Evolutionary conservation across 495 filamentous ascomycete species (phyloP).

Genomic region (Pseudoneurospora amorphoporcata): DNA sequence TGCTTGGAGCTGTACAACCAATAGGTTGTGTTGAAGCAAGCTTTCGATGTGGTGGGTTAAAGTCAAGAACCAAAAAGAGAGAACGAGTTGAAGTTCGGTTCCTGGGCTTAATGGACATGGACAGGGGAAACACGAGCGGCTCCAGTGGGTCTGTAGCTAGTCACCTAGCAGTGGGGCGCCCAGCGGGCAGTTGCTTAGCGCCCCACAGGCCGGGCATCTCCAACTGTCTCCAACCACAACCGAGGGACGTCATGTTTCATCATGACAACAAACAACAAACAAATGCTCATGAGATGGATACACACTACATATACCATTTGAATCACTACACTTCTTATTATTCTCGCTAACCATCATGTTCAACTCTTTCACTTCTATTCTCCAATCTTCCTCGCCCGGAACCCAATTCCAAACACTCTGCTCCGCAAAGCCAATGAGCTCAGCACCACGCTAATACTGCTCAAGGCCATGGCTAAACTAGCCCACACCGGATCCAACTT

Average conservation of each 20-base stretch:
- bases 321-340: neutral
- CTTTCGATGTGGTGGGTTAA: neutral
- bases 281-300: neutral
- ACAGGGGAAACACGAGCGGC: neutral
- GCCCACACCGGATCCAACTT: constrained; percentile 76
- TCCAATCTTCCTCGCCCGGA: constrained; percentile 24
- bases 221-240: neutral
- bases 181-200: neutral
- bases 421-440: constrained; percentile 60
- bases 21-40: neutral
- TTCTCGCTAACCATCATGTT: neutral
- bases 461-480: constrained; percentile 75
- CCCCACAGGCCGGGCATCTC: neutral
- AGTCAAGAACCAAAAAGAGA: neutral
- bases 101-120: neutral
- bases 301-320: neutral
- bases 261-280: neutral
- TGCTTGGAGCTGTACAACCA: neutral
- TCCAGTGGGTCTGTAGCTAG: neutral
- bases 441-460: constrained; percentile 68
- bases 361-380: neutral
- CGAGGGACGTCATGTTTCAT: neutral
- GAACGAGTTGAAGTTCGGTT: neutral
- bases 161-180: neutral
- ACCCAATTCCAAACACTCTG: constrained; percentile 37